These are phyloP conservation scores for Suzukiozyma palmioleophila DNA, from an alignment of 1,139 yeast genomes.

Conservation along the genomic window DNA sequence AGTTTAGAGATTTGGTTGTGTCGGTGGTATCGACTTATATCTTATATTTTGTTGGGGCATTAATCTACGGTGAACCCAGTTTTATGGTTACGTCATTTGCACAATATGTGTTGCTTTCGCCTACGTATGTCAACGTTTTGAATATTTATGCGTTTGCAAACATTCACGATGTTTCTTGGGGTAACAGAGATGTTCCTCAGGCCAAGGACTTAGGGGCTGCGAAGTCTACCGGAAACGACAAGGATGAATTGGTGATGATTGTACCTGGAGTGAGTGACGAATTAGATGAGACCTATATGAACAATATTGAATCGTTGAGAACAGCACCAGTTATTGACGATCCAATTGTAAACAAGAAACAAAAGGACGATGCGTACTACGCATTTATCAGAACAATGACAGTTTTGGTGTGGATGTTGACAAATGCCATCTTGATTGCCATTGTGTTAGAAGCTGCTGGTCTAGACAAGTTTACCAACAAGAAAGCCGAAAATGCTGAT, in stretches of 20 bases:
- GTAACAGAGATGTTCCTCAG: conserved; percentile 69
- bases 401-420: conserved; percentile 44
- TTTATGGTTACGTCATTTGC: conserved; percentile 71
- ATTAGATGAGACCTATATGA: conserved; percentile 55
- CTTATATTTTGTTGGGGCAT: conserved; percentile 72
- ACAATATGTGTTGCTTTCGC: conserved; percentile 69
- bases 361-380: conserved; percentile 38
- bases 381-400: conserved; percentile 44
- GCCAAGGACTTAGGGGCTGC: conserved; percentile 72
- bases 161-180: conserved; percentile 86
- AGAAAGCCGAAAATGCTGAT: conserved; percentile 17
- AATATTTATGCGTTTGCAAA: conserved; percentile 84
- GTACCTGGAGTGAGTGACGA: conserved; percentile 63
- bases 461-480: conserved; percentile 23
- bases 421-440: conserved; percentile 40
- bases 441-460: conserved; percentile 44
- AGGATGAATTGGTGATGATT: conserved; percentile 65
- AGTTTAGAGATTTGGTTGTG: conserved; percentile 82
- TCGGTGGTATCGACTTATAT: conserved; percentile 83
- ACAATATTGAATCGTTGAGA: conserved; percentile 45
- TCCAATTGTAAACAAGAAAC: conserved; percentile 20
- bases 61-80: conserved; percentile 72
- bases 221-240: conserved; percentile 43
- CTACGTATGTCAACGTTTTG: conserved; percentile 72
- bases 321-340: conserved; percentile 20